Evolutionary conservation across 768 basidiomycete species (phyloP).

Genomic region (Dendrothele bispora): DNA sequence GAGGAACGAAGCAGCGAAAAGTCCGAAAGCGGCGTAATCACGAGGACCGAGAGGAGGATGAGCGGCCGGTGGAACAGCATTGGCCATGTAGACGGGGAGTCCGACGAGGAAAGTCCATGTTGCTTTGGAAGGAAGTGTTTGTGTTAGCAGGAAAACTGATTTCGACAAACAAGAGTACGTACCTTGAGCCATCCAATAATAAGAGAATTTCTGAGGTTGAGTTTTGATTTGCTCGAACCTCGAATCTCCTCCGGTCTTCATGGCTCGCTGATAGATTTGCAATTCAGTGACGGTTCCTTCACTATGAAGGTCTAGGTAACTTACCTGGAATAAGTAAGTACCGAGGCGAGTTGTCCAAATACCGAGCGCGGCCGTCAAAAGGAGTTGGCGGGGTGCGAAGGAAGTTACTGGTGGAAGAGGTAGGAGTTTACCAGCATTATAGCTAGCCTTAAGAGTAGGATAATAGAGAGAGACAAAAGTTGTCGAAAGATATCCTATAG

Average conservation of each 20-base stretch:
- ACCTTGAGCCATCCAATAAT: slow-evolving; percentile 66
- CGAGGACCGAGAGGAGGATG: slow-evolving; percentile 53
- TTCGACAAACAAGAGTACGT: slow-evolving; percentile 1
- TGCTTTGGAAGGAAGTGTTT: slow-evolving; percentile 31
- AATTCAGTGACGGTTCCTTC: no score
- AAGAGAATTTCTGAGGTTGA: slow-evolving; percentile 47
- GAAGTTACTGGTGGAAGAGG: slow-evolving; percentile 41
- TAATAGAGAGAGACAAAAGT: slow-evolving; percentile 63
- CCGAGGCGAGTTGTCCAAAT: slow-evolving; percentile 69
- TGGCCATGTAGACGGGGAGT: slow-evolving; percentile 67
- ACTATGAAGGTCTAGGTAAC: slow-evolving; percentile 15
- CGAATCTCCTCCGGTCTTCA: slow-evolving; percentile 46
- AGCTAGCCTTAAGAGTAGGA: slow-evolving; percentile 51
- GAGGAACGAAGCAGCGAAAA: slow-evolving; percentile 58
- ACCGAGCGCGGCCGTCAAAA: slow-evolving; percentile 55
- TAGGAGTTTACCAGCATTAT: slow-evolving; percentile 36
- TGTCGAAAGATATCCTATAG: slow-evolving; percentile 64
- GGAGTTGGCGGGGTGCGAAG: slow-evolving; percentile 61
- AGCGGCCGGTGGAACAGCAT: slow-evolving; percentile 46
- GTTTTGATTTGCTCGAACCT: slow-evolving; percentile 52
- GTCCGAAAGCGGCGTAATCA: slow-evolving; percentile 53
- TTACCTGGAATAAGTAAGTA: slow-evolving; percentile 52
- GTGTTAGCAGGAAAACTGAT: not conserved
- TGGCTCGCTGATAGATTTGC: slow-evolving; percentile 33
- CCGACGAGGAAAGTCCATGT: slow-evolving; percentile 71